Evolutionary conservation across 2,329 filamentous ascomycete species (phyloP).

Genomic region (Juglanconis sp.): DNA sequence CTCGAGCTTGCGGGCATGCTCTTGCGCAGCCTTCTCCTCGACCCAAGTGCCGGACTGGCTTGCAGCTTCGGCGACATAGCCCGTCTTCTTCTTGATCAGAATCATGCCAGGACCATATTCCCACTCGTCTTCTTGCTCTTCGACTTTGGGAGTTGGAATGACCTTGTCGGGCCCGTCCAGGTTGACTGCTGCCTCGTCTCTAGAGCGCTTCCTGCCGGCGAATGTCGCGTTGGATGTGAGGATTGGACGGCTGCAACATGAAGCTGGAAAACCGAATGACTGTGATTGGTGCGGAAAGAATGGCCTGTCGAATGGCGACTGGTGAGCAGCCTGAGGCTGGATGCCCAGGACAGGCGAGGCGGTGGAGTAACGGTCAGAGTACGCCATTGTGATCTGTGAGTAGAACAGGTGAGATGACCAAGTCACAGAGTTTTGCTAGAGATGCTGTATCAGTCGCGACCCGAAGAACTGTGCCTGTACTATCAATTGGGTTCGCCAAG

Average conservation of each 20-base stretch:
- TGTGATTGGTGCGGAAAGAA: slow-evolving; percentile 37
- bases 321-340: slow-evolving; percentile 40
- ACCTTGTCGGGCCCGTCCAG: slow-evolving; percentile 56
- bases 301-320: slow-evolving; percentile 37
- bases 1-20: slow-evolving; percentile 41
- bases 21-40: slow-evolving; percentile 59
- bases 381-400: slow-evolving; percentile 36
- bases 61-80: slow-evolving; percentile 58
- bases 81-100: slow-evolving; percentile 61
- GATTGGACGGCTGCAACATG: slow-evolving; percentile 29
- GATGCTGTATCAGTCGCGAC: slow-evolving; percentile 21
- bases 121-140: slow-evolving; percentile 62
- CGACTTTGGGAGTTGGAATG: slow-evolving; percentile 37
- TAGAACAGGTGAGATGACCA: slow-evolving; percentile 19
- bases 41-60: slow-evolving; percentile 72
- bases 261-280: slow-evolving; percentile 32
- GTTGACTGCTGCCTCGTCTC: slow-evolving; percentile 68
- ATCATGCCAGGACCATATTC: slow-evolving; percentile 71
- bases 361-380: slow-evolving; percentile 39
- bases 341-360: slow-evolving; percentile 48
- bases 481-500: slow-evolving; percentile 6
- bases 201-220: slow-evolving; percentile 73
- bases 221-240: slow-evolving; percentile 27
- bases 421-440: slow-evolving; percentile 24
- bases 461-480: slow-evolving; percentile 13